Conservation (phyloP, 108 stramenopile genomes). For the Skeletonema tropicum region DNA sequence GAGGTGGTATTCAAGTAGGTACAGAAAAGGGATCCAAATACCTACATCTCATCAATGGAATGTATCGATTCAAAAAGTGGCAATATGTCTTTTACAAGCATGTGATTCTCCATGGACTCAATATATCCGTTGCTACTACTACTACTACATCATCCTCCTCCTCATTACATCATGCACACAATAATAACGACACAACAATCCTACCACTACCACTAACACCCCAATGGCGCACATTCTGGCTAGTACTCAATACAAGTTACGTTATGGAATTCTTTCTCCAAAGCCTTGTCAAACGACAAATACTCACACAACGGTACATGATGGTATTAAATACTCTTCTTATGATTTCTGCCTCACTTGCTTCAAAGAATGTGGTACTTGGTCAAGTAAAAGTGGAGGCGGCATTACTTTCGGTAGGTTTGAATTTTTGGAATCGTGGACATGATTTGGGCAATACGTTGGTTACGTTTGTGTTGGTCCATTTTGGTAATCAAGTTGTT, state of each 20-base stretch:
- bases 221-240: conserved; percentile 77
- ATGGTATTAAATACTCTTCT: conserved; percentile 59
- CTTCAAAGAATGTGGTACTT: conserved; percentile 31
- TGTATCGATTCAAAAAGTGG: conserved; percentile 87
- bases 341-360: conserved; percentile 57
- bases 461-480: background rate
- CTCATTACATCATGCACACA: conserved; percentile 1
- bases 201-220: conserved; percentile 5
- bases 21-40: conserved; percentile 16
- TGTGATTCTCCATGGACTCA: conserved; percentile 79
- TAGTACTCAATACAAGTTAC: conserved; percentile 75
- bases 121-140: conserved; percentile 55
- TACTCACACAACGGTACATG: conserved; percentile 58
- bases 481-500: background rate
- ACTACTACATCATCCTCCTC: no score
- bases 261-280: conserved; percentile 91
- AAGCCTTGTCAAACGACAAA: conserved; percentile 72
- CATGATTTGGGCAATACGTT: conserved; percentile 63
- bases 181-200: conserved; percentile 3
- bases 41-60: conserved; percentile 3
- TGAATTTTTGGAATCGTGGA: conserved; percentile 61
- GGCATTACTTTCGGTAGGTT: conserved; percentile 13
- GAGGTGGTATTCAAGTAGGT: background rate
- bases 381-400: conserved; percentile 34
- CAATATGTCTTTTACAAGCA: conserved; percentile 92